A percentile compares a stretch with the other conserved stretches of the same genome.
Evolutionary conservation across 2,329 filamentous ascomycete genomes (phyloP).

Genomic region (Myriosclerotinia curreyana): DNA sequence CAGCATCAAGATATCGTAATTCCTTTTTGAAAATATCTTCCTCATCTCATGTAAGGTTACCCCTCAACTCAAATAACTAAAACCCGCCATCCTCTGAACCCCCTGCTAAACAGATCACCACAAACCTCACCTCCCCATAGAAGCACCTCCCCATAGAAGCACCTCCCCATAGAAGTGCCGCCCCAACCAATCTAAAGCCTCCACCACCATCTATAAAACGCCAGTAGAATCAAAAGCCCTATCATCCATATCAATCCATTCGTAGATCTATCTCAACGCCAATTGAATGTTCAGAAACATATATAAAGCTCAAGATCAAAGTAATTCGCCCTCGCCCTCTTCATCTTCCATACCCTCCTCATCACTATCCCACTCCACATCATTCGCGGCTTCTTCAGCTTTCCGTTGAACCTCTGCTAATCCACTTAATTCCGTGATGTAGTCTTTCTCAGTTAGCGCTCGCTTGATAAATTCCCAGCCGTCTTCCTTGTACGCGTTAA

Average conservation of each 20-base stretch:
- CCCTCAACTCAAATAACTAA: neutral
- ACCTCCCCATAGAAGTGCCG: neutral
- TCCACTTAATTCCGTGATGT: constrained; percentile 73
- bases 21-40: neutral
- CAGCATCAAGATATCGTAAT: neutral
- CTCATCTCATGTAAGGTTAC: neutral
- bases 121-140: neutral
- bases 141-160: neutral
- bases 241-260: neutral
- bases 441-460: constrained; percentile 72
- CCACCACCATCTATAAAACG: constrained; percentile 14
- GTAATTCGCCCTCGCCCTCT: constrained; percentile 38
- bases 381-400: constrained; percentile 48
- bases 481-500: constrained; percentile 62
- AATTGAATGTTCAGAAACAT: constrained; percentile 2
- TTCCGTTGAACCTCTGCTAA: constrained; percentile 66
- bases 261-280: constrained; percentile 15
- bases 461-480: constrained; percentile 76
- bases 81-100: neutral
- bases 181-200: neutral
- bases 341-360: constrained; percentile 56
- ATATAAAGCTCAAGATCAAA: constrained; percentile 27
- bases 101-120: neutral
- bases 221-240: neutral
- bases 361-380: constrained; percentile 62